These are phyloP conservation scores for Saturnispora sanitii DNA, from an alignment of 805 yeast species.

Conservation along the genomic window DNA sequence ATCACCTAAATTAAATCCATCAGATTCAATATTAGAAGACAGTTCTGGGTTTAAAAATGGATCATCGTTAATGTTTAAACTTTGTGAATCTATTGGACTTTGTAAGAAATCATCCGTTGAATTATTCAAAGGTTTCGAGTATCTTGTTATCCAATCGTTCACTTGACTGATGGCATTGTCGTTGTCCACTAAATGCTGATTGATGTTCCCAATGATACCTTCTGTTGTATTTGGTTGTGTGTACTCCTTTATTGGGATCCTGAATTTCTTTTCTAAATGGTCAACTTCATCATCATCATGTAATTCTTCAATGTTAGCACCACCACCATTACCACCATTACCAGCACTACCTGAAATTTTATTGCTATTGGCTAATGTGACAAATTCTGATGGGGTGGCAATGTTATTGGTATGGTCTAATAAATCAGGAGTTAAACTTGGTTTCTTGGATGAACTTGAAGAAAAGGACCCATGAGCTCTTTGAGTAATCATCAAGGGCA, in stretches of 20 bases:
- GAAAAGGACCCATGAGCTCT: slow-evolving; percentile 17
- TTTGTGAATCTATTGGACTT: slow-evolving; percentile 11
- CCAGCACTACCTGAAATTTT: no score
- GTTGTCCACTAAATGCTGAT: slow-evolving; percentile 37
- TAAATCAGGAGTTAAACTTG: background rate
- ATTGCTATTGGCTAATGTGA: no score
- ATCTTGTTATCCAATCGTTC: slow-evolving; percentile 41
- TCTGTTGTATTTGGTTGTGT: slow-evolving; percentile 13
- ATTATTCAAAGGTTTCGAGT: slow-evolving; percentile 14
- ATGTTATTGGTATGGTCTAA: background rate
- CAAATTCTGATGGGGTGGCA: slow-evolving; percentile 8
- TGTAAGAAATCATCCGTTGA: slow-evolving; percentile 26
- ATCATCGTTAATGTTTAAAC: slow-evolving; percentile 9
- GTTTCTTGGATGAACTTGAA: slow-evolving; percentile 2
- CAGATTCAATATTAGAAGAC: background rate
- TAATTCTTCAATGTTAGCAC: slow-evolving; percentile 4
- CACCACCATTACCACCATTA: no score
- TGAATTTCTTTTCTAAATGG: slow-evolving; percentile 1
- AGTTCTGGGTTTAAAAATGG: slow-evolving; percentile 4
- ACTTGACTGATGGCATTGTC: slow-evolving; percentile 46
- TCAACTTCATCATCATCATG: no score
- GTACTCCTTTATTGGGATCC: slow-evolving; percentile 5
- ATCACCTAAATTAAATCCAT: background rate
- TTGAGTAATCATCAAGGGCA: slow-evolving; percentile 23
- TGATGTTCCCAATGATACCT: slow-evolving; percentile 31